phyloP scores from a whole-genome alignment of 345 rosid genomes.

The Populus euphratica region DNA sequence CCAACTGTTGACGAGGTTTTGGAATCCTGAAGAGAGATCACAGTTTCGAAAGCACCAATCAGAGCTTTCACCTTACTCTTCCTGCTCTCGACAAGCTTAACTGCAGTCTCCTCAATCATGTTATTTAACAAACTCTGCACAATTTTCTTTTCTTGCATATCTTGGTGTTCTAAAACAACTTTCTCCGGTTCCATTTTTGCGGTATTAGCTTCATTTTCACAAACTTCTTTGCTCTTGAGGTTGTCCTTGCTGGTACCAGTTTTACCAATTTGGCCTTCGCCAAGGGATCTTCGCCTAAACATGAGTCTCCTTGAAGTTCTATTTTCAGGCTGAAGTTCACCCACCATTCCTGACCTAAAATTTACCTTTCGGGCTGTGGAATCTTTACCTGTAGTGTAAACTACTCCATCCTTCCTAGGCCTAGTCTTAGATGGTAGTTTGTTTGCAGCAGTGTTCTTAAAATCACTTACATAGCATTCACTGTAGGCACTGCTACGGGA shows the following conservation, averaged over 20 bases:
- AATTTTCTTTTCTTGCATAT: conserved; percentile 12
- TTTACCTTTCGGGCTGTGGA: conserved; percentile 10
- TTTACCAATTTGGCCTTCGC: background rate
- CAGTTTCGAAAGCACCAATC: conserved; percentile 32
- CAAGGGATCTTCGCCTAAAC: conserved; percentile 6
- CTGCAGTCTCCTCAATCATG: conserved; percentile 30
- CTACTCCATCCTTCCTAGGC: conserved; percentile 28
- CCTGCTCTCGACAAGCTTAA: conserved; percentile 21
- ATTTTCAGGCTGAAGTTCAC: conserved; percentile 8
- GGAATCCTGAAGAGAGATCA: conserved; percentile 24
- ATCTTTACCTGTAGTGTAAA: conserved; percentile 19
- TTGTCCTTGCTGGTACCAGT: background rate
- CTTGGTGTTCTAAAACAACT: conserved; percentile 13
- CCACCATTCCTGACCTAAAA: conserved; percentile 9
- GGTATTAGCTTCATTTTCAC: background rate
- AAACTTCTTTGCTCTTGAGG: background rate
- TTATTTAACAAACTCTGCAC: conserved; percentile 16
- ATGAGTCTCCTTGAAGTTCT: conserved; percentile 13
- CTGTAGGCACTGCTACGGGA: background rate
- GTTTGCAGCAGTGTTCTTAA: conserved; percentile 9
- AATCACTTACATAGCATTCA: conserved; percentile 17
- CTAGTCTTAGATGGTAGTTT: conserved; percentile 17
- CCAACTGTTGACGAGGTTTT: conserved; percentile 1
- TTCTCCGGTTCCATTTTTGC: background rate
- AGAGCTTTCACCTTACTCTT: conserved; percentile 29